These are phyloP conservation scores for Fragilaria crotonensis DNA, from an alignment of 108 stramenopile species.

Conservation along the genomic window DNA sequence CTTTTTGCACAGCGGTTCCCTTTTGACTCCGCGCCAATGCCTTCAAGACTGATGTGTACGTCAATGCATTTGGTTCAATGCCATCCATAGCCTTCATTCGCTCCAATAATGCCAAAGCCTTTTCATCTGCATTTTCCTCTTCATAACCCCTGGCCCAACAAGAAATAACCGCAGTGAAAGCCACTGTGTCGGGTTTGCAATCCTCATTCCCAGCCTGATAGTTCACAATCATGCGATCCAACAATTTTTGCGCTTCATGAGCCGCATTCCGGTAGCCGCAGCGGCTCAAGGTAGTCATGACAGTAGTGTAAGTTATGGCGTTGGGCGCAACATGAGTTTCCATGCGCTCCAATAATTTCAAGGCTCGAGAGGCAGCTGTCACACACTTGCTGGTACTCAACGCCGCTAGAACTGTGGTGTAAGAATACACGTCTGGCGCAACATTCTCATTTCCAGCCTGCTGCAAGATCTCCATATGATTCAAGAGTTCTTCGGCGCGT, in stretches of 20 bases:
- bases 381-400: slow-evolving; percentile 3
- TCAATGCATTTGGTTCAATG: slow-evolving; percentile 38
- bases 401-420: slow-evolving; percentile 37
- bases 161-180: slow-evolving; percentile 41
- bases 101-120: slow-evolving; percentile 26
- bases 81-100: slow-evolving; percentile 32
- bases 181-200: slow-evolving; percentile 33
- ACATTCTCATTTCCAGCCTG: slow-evolving; percentile 39
- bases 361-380: neutral
- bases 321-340: slow-evolving; percentile 12
- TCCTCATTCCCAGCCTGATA: slow-evolving; percentile 8
- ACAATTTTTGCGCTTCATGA: slow-evolving; percentile 21
- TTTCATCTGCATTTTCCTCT: slow-evolving; percentile 23
- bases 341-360: slow-evolving; percentile 16
- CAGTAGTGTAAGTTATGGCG: slow-evolving; percentile 28
- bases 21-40: slow-evolving; percentile 29
- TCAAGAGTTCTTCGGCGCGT: slow-evolving; percentile 27
- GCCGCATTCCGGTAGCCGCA: slow-evolving; percentile 9
- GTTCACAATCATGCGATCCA: slow-evolving; percentile 18
- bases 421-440: slow-evolving; percentile 45
- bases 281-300: slow-evolving; percentile 22
- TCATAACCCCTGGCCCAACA: slow-evolving; percentile 33
- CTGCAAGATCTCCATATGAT: slow-evolving; percentile 39
- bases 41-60: slow-evolving; percentile 38
- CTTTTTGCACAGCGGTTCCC: slow-evolving; percentile 8